These are phyloP conservation scores for Fonsecaea pedrosoi DNA, from an alignment of 2,329 filamentous ascomycete genomes.

Conservation along the genomic window DNA sequence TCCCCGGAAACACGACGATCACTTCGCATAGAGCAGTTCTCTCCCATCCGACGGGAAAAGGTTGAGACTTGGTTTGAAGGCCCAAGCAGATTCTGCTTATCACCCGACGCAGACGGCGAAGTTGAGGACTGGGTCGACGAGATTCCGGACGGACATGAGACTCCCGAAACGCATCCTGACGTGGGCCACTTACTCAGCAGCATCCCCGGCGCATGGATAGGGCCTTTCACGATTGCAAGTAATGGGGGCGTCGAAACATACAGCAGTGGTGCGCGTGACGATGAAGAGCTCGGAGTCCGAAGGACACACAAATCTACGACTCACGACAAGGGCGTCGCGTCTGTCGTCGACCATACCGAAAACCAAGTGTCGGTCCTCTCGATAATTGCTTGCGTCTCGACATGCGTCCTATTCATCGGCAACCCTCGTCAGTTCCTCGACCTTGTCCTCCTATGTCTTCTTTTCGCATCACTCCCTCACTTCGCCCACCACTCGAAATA, in stretches of 20 bases:
- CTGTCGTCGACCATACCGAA: neutral
- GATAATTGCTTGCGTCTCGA: neutral
- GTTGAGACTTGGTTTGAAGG: neutral
- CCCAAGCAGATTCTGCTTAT: neutral
- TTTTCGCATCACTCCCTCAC: conserved; percentile 18
- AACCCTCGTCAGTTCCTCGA: conserved; percentile 8
- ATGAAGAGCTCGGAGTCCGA: neutral
- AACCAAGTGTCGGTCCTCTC: neutral
- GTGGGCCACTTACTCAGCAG: neutral
- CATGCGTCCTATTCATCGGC: neutral
- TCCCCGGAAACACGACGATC: neutral
- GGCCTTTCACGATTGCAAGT: neutral
- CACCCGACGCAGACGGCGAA: neutral
- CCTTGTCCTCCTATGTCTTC: conserved; percentile 9
- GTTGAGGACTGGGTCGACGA: neutral
- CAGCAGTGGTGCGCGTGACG: neutral
- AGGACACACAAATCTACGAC: neutral
- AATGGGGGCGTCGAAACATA: neutral
- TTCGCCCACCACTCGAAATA: conserved; percentile 7
- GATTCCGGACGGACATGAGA: neutral
- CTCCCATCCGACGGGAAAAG: neutral
- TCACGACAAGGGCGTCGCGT: neutral
- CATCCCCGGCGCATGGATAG: neutral
- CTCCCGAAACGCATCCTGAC: neutral
- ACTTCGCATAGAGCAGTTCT: neutral